A percentile compares a stretch with the other conserved stretches of the same genome.
phyloP scores from a whole-genome alignment of 2,329 filamentous ascomycete species.

The Zasmidium cellare region DNA sequence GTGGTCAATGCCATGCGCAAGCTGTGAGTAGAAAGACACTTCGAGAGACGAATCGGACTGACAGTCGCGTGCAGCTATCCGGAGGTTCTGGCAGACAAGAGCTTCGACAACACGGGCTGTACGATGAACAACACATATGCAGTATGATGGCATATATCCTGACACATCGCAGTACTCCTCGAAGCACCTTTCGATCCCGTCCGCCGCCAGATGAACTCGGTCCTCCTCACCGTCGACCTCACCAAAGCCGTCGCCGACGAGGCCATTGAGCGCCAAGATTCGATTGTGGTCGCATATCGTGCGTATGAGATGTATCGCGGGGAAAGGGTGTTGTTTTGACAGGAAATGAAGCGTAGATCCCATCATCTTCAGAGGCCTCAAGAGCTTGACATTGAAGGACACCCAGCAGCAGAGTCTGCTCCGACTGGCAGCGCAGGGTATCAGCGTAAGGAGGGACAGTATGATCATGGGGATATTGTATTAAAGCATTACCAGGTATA shows the following conservation, averaged over 20 bases:
- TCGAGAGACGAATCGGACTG: constrained; percentile 5
- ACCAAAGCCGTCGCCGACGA: constrained; percentile 87
- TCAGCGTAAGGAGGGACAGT: constrained; percentile 59
- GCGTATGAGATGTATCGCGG: constrained; percentile 32
- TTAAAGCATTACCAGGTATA: constrained; percentile 65
- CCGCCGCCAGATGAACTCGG: constrained; percentile 62
- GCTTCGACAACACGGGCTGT: constrained; percentile 94
- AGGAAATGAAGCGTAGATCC: constrained; percentile 63
- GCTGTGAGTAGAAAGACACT: constrained; percentile 57
- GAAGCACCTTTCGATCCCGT: constrained; percentile 65
- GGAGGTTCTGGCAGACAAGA: constrained; percentile 80
- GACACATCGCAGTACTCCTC: constrained; percentile 57
- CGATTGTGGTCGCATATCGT: constrained; percentile 89
- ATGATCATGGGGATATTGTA: not conserved
- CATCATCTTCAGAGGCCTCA: constrained; percentile 92
- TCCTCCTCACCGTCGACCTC: constrained; percentile 85
- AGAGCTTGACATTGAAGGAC: constrained; percentile 80
- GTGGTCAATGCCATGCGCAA: constrained; percentile 78
- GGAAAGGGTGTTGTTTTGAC: constrained; percentile 23
- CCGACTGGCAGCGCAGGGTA: constrained; percentile 76
- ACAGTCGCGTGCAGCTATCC: constrained; percentile 70
- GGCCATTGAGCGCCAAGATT: constrained; percentile 73
- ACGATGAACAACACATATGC: not conserved
- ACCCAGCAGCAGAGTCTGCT: constrained; percentile 85
- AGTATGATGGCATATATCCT: not conserved